phyloP scores from a whole-genome alignment of 2,329 filamentous ascomycete species.

The Cladosporium sphaerospermum region DNA sequence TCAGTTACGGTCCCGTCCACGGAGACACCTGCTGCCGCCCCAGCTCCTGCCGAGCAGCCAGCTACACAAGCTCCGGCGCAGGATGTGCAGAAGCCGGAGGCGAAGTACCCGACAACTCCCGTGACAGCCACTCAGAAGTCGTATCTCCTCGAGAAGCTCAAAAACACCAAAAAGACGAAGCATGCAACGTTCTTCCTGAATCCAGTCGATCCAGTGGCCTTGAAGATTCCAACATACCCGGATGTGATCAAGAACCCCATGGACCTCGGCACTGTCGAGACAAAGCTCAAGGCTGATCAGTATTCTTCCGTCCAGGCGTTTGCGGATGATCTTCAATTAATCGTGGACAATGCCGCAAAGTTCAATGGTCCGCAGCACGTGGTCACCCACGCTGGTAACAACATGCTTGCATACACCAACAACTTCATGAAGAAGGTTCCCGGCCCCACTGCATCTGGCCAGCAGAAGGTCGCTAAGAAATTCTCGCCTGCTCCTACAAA shows the following conservation, averaged over 20 bases:
- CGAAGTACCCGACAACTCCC: conserved; percentile 34
- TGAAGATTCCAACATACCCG: conserved; percentile 70
- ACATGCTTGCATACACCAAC: conserved; percentile 53
- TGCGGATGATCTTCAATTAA: conserved; percentile 65
- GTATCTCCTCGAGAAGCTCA: conserved; percentile 60
- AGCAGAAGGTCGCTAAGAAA: conserved; percentile 39
- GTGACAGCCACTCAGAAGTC: conserved; percentile 57
- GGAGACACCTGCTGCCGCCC: conserved; percentile 20
- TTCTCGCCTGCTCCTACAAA: conserved; percentile 24
- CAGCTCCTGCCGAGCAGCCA: conserved; percentile 15
- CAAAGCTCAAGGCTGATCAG: conserved; percentile 62
- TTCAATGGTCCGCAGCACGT: conserved; percentile 80
- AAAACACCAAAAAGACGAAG: conserved; percentile 79
- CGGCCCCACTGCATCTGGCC: conserved; percentile 42
- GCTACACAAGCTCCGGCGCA: not conserved
- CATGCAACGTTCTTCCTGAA: conserved; percentile 68
- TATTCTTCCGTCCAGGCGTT: conserved; percentile 70
- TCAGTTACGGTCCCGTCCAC: conserved; percentile 12
- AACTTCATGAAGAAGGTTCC: conserved; percentile 57
- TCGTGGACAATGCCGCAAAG: conserved; percentile 68
- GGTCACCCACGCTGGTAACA: conserved; percentile 63
- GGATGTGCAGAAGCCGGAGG: conserved; percentile 6
- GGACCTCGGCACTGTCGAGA: conserved; percentile 78
- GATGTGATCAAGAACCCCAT: conserved; percentile 69
- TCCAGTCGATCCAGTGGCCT: conserved; percentile 69